Base-by-base conservation (phyloP, 768 basidiomycete species). In the Tricholoma sp. region DNA sequence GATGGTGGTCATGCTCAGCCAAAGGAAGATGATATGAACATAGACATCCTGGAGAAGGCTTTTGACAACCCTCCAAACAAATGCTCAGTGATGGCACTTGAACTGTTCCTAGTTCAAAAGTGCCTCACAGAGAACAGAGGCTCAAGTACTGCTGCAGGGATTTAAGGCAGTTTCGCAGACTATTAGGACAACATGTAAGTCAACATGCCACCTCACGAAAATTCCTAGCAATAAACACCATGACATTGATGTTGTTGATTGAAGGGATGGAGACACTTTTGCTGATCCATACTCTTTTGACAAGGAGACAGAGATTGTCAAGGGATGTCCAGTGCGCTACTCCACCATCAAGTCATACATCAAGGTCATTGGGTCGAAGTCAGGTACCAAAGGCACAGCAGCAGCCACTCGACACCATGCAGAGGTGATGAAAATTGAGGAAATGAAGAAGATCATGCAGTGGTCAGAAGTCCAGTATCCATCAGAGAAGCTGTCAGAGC, bases 161-260 rank as follows among this genome's bases (percentile, higher is more conserved):
- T 34, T 34, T 8, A 34, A 34, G 32, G 32, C 8, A 8, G 32
- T 9, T 34, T 34, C 8, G 32, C 32, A 34, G 32, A 34, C 32
- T 34, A 34, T 19, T 72, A 69, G 71, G 69, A 71, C 53, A 57
- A 63, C 29, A 60, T 67, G 69, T 72, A 34, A 34, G 32, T 34
- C 32, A 34, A 34, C 32, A 34, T 34, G 32, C 32, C 8, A 8
- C 32, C 8, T 34, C 32, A 34, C 8, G 32, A 34, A 34, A 12
- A 9, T 34, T 8, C 32, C 32, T 34, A 34, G 32, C 32, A 34
- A 34, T 34, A 8, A 34, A 34, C n/a, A n/a, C n/a, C n/a, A n/a
- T n/a, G n/a, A n/a, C n/a, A n/a, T n/a, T n/a, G n/a, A n/a, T n/a
- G n/a, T 34, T 34, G 32, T 34, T 34, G 32, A 34, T 34, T 34